Conservation (phyloP, 2,329 filamentous ascomycete species). For the Curvularia eragrostidis region DNA sequence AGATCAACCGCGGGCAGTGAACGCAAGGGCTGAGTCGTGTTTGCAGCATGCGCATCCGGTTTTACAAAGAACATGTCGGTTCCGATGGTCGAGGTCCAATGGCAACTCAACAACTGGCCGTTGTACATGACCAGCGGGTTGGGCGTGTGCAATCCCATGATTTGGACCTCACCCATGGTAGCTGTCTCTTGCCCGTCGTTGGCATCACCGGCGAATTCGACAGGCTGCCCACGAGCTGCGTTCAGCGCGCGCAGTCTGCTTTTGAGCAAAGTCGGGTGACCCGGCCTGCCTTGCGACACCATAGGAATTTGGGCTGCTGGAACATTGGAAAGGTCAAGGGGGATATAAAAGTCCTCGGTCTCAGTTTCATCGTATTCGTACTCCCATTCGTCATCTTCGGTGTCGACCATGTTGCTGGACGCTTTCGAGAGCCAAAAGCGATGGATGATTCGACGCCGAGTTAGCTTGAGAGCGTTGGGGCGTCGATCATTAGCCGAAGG, state of each 20-base stretch:
- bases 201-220: conserved; percentile 12
- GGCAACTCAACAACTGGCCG: conserved; percentile 77
- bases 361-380: conserved; percentile 65
- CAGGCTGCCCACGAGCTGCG: conserved; percentile 28
- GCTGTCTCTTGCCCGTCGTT: conserved; percentile 20
- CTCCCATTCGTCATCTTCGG: conserved; percentile 61
- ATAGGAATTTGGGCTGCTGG: conserved; percentile 28
- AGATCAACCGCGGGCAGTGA: conserved; percentile 69
- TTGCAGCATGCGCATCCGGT: conserved; percentile 31
- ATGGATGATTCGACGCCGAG: conserved; percentile 3
- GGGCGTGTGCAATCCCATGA: conserved; percentile 78
- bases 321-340: conserved; percentile 62
- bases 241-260: conserved; percentile 41
- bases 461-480: not conserved
- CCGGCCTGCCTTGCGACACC: conserved; percentile 27
- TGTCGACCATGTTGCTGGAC: conserved; percentile 26
- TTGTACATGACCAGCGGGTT: conserved; percentile 83
- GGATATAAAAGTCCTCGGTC: conserved; percentile 66
- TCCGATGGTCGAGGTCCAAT: conserved; percentile 83
- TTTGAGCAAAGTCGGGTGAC: conserved; percentile 37
- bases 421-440: not conserved
- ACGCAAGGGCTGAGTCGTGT: conserved; percentile 53
- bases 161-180: conserved; percentile 65
- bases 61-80: conserved; percentile 77
- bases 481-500: not conserved